A percentile compares a stretch with the other conserved stretches of the same genome.
Conservation (phyloP, 805 yeast species). For the Metschnikowia noctiluminum region DNA sequence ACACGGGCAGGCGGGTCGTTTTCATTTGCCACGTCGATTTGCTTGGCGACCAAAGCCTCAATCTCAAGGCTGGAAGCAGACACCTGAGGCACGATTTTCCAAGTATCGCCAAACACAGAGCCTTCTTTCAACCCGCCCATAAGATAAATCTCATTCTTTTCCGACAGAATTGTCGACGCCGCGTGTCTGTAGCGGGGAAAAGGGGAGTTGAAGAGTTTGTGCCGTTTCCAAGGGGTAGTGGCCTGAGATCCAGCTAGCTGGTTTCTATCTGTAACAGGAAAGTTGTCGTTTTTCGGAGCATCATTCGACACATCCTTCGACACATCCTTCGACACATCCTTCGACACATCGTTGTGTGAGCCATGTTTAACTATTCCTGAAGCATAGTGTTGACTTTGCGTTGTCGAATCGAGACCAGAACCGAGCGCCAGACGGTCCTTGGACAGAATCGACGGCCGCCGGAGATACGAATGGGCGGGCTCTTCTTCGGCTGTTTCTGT, state of each 20-base stretch:
- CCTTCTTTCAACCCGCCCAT: conserved; percentile 96
- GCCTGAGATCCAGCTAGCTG: neutral
- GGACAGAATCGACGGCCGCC: conserved; percentile 16
- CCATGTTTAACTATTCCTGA: neutral
- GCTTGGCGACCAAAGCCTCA: conserved; percentile 28
- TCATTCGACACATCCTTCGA: too few relatives aligned
- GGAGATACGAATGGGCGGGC: conserved; percentile 13
- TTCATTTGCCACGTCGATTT: conserved; percentile 52
- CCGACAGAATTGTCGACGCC: conserved; percentile 62
- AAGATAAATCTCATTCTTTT: conserved; percentile 74
- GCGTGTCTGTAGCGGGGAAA: conserved; percentile 95
- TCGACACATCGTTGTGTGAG: neutral
- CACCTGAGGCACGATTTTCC: conserved; percentile 68
- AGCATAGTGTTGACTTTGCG: neutral
- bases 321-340: too few relatives aligned
- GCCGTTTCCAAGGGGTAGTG: conserved; percentile 61
- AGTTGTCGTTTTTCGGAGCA: neutral
- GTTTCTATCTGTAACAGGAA: neutral
- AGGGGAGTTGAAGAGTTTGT: conserved; percentile 69
- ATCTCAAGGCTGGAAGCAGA: conserved; percentile 20
- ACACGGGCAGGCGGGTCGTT: conserved; percentile 93
- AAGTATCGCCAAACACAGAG: conserved; percentile 90
- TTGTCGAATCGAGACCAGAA: neutral
- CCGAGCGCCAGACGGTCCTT: neutral
- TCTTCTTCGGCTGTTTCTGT: conserved; percentile 5